Base-by-base conservation (phyloP, 2,329 filamentous ascomycete species). In the Scedosporium minutisporum region DNA sequence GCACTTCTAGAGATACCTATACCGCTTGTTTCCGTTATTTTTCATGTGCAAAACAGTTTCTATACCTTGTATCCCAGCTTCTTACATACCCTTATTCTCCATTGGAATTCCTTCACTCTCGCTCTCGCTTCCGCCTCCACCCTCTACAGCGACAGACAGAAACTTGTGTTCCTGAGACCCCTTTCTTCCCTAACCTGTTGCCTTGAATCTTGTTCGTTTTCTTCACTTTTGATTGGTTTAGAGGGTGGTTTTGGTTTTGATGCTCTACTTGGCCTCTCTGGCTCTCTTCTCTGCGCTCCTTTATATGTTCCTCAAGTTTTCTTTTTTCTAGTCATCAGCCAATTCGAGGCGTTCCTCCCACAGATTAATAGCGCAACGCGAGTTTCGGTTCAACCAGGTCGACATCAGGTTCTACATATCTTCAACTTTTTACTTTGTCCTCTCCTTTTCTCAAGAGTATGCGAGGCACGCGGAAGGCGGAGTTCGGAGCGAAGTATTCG, bases 221-320 rank as follows among this genome's bases (percentile, higher is more conserved):
- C 33, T 38, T 38, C 9, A 38, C 10, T 59, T 59, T 63, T 46
- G 57, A 29, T 58, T 55, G 51, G 48, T 64, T 51, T 57, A 57
- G 27, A 57, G 44, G 61, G 57, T 48, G 62, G 41, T 60, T 60
- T 63, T 60, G 60, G 60, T 64, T 64, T 61, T 63, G 60, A 64
- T 64, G 38, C 57, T 55, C 42, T 64, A 58, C 51, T 71, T 68
- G 68, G 68, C 65, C 68, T 67, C 64, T 62, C 63, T 23, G 25
- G 42, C 60, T 44, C 21, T 29, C 25, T 57, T 14, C 29, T 61
- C 64, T 65, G 64, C 63, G 62, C 64, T 63, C 61, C 60, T 74
- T 74, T 72, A 70, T 66, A 70, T 71, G 33, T 38, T 38, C 33
- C 33, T 38, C 33, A 1, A 29, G 29, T 38, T 38, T 38, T 38